Base-by-base conservation (phyloP, 305 asterid species). In the Solanum hybrid region DNA sequence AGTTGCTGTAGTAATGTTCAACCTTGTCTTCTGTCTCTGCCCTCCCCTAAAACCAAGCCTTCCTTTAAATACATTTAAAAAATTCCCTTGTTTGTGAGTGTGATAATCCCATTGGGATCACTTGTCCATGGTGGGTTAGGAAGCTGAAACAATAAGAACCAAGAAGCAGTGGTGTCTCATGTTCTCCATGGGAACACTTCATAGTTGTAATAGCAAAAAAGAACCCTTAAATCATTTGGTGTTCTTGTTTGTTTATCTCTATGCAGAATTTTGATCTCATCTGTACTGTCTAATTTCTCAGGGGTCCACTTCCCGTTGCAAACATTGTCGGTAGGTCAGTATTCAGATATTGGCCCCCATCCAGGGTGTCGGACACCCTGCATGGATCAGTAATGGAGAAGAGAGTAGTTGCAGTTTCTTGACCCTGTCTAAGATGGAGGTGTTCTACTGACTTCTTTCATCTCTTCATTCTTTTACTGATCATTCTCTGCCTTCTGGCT, bases 341-440 rank as follows among this genome's bases (percentile, higher is more conserved):
- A 39, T 95, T 96, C 91, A 93, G 98, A 24, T 97, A 97, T 90
- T 97, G 99, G 99, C 98, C 98, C 86, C 99, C 98, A n/a, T 94
- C 99, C 38, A 97, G 93, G 93, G 98, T 93, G 76, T 94, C 98
- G 0, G 95, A 94, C 92, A 95, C 96, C 41, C 89, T 93, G 82
- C 91, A 81, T 32, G 92, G 88, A 88, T 77, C 97, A 61, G 87
- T 94, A 57, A 90, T 81, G 86, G 87, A 89, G 82, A 92, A 51
- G 88, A 89, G 79, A n/a, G 83, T 89, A 45, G 90, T 93, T 91
- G 94, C 94, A 82, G 89, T 92, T 89, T 94, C 96, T 7, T 96
- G 96, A 96, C 39, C 89, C 83, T 68, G 4, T 32, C 88, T 29
- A 33, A 84, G 10, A 84, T 41, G 65, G n/a, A 88, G 77, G 39